These are phyloP conservation scores for Mitragyna speciosa DNA, from an alignment of 257 asterid species.

Conservation along the genomic window DNA sequence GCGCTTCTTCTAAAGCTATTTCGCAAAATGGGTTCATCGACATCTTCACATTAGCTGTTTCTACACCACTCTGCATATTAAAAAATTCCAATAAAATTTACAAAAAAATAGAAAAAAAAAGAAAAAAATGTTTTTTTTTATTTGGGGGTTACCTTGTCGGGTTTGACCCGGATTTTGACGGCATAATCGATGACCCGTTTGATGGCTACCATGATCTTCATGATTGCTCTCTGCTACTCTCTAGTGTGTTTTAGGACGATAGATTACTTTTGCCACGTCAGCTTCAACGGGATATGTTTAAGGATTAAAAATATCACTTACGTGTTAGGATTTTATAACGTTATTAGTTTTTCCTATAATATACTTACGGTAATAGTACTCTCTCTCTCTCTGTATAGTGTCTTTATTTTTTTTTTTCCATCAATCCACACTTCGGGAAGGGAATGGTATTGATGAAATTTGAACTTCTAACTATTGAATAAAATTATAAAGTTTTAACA, in stretches of 20 bases:
- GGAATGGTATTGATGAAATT: too few species aligned
- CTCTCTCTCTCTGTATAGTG: too few species aligned
- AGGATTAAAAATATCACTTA: too few species aligned
- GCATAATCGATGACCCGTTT: constrained; percentile 93
- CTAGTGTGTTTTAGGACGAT: background rate
- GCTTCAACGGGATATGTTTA: too few species aligned
- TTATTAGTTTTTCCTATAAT: too few species aligned
- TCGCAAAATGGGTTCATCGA: constrained; percentile 98
- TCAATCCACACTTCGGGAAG: too few species aligned
- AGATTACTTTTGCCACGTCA: background rate
- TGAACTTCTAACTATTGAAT: too few species aligned
- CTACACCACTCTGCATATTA: constrained; percentile 72
- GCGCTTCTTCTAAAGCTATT: constrained; percentile 90
- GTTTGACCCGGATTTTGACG: constrained; percentile 90
- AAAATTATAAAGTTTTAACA: too few species aligned
- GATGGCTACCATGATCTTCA: constrained; percentile 89
- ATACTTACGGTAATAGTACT: too few species aligned
- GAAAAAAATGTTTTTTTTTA: background rate
- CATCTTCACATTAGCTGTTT: constrained; percentile 90
- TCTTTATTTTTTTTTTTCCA: too few species aligned
- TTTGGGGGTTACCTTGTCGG: constrained; percentile 61
- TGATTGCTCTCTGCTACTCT: constrained; percentile 20
- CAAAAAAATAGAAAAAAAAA: background rate
- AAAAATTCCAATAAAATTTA: background rate
- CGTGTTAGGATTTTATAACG: too few species aligned